These are phyloP conservation scores for Gaeumannomyces tritici DNA, from an alignment of 2,329 filamentous ascomycete genomes.

Conservation along the genomic window DNA sequence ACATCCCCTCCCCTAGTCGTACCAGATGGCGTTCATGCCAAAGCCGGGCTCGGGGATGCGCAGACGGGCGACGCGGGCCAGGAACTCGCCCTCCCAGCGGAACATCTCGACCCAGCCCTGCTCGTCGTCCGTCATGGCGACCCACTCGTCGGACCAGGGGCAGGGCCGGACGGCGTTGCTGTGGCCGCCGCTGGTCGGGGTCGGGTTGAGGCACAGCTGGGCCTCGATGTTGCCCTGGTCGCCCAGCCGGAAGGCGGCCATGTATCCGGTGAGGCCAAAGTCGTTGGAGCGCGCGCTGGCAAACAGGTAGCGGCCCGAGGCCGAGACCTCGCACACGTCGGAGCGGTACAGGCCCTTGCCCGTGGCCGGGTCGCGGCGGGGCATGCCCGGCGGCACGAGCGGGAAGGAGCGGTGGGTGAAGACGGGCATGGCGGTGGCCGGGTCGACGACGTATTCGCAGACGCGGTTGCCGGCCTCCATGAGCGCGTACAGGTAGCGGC, in stretches of 20 bases:
- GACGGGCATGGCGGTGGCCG: constrained; percentile 60
- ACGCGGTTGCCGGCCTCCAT: constrained; percentile 87
- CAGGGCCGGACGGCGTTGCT: constrained; percentile 81
- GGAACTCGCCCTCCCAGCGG: constrained; percentile 72
- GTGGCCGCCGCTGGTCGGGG: constrained; percentile 78
- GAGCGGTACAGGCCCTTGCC: constrained; percentile 62
- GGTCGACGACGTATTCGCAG: constrained; percentile 73
- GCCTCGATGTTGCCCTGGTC: constrained; percentile 61
- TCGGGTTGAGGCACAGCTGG: constrained; percentile 75
- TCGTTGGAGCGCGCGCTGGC: constrained; percentile 75
- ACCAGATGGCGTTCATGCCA: constrained; percentile 96
- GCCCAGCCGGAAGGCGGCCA: constrained; percentile 67
- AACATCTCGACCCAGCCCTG: constrained; percentile 84
- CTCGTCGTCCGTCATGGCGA: constrained; percentile 85
- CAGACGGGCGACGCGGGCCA: constrained; percentile 66
- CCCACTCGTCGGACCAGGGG: constrained; percentile 78
- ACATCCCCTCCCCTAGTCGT: constrained; percentile 45
- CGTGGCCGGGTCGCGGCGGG: constrained; percentile 27
- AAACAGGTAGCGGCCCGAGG: constrained; percentile 67
- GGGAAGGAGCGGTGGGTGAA: constrained; percentile 72
- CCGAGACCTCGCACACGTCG: constrained; percentile 69
- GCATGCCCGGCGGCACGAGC: constrained; percentile 66
- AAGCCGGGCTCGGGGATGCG: constrained; percentile 82
- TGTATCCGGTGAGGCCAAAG: constrained; percentile 69
- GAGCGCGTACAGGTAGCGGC: constrained; percentile 71